Evolutionary conservation across 306 rosid genomes (phyloP), one percentile per base, ranked within the genome.

Genomic region (Medicago arabica): DNA sequence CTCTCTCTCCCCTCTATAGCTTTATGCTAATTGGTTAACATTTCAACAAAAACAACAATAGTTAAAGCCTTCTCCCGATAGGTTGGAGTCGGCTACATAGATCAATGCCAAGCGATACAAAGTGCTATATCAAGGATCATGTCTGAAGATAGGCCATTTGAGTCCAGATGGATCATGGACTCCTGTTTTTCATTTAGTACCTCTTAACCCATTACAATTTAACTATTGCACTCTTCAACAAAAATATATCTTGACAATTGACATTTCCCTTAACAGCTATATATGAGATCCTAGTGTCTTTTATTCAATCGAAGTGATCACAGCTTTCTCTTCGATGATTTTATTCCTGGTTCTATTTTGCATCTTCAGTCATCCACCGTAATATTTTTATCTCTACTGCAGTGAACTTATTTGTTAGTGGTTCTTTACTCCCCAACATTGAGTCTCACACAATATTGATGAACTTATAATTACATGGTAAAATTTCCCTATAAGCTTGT

Each of bases 11-110:
- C n/a, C n/a, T n/a, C 9, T 21, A 49, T 38, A 51, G 67, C 36
- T 58, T 57, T 55, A 77, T 8, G 41, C 36, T 66, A 72, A 49
- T 78, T 60, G 69, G 76, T 62, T 59, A 60, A 69, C 28, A 77
- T 28, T 31, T 43, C 11, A 41, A 67, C 43, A 50, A 41, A 18
- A 66, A 66, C 28, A 39, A 61, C 61, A 49, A 58, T 19, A 5
- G 7, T 47, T 16, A 21, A 67, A 67, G 57, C 57, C 54, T 44
- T 66, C 17, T 66, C 16, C 13, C 54, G 12, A 66, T 41, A 66
- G 36, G 9, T 41, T 41, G 71, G 36, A 18, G 34, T 66, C 17
- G 3, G 54, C 51, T 66, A 21, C 36, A 66, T 66, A 17, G 53
- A 41, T 66, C 53, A 66, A 34, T 34, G 38, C 7, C 7, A 34